Percentiles rank a stretch among this genome's conserved stretches.
Conservation (phyloP, 129 eudicot species). For the Lactuca sativa region DNA sequence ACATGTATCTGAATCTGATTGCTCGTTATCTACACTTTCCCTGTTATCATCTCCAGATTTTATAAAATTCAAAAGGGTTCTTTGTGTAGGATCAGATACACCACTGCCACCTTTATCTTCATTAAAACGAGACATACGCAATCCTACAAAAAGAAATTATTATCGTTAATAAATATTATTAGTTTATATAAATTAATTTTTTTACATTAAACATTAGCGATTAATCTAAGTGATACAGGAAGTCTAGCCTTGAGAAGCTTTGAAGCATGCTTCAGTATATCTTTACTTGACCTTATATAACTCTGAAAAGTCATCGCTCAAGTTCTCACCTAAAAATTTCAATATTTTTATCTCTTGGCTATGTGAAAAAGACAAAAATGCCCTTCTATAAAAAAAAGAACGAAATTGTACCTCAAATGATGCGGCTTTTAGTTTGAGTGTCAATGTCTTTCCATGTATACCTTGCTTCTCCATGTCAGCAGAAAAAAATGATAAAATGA, state of each 20-base stretch:
- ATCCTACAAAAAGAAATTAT: constrained; percentile 41
- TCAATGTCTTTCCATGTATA: no score
- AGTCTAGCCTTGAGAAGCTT: constrained; percentile 87
- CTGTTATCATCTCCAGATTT: constrained; percentile 40
- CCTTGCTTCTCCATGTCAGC: no score
- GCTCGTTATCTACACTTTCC: constrained; percentile 17
- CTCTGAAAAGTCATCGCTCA: no score
- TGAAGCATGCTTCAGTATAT: constrained; percentile 75
- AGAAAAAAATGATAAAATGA: no score
- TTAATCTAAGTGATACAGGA: constrained; percentile 75
- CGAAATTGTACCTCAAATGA: no score
- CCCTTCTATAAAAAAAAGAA: no score
- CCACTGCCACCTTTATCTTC: constrained; percentile 48
- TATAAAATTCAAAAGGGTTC: no score
- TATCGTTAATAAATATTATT: not conserved
- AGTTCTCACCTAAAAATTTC: no score
- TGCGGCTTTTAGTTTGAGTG: no score
- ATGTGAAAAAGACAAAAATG: no score
- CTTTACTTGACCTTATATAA: no score
- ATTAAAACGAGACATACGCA: constrained; percentile 76
- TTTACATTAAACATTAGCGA: constrained; percentile 37
- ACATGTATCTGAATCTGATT: constrained; percentile 29
- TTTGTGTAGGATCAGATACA: constrained; percentile 66
- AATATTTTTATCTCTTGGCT: no score
- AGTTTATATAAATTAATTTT: not conserved